Evolutionary conservation across 495 filamentous ascomycete species (phyloP).

Genomic region (Halenospora varia): DNA sequence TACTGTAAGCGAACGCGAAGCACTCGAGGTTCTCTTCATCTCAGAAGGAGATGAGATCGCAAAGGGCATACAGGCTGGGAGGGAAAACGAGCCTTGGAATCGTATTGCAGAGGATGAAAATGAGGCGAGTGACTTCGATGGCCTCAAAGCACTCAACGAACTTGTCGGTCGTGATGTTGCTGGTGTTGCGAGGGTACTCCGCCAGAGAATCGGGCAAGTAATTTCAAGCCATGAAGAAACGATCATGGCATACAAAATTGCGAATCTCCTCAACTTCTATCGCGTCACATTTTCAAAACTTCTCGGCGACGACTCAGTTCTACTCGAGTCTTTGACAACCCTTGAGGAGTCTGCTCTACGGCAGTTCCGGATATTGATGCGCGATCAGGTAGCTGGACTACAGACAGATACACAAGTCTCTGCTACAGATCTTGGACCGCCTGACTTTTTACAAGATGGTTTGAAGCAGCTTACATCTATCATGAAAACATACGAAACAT

Average conservation of each 20-base stretch:
- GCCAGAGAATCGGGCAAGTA: conserved; percentile 83
- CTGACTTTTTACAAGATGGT: conserved; percentile 79
- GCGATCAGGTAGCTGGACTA: conserved; percentile 69
- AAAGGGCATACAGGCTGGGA: conserved; percentile 76
- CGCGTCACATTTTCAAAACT: conserved; percentile 76
- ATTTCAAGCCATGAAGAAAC: conserved; percentile 90
- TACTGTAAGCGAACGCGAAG: conserved; percentile 88
- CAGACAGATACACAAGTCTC: conserved; percentile 64
- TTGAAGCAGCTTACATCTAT: conserved; percentile 67
- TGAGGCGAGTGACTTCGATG: conserved; percentile 62
- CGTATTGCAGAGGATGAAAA: conserved; percentile 53
- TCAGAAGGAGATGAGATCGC: conserved; percentile 89
- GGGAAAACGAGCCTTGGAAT: conserved; percentile 86
- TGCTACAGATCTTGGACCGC: conserved; percentile 68
- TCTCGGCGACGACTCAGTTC: conserved; percentile 61
- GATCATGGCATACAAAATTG: conserved; percentile 81
- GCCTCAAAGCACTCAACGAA: conserved; percentile 77
- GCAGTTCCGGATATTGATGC: conserved; percentile 77
- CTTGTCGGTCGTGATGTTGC: conserved; percentile 83
- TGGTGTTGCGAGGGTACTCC: conserved; percentile 70
- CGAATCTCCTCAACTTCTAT: conserved; percentile 88
- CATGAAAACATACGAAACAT: conserved; percentile 83
- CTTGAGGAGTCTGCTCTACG: conserved; percentile 75
- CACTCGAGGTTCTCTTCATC: conserved; percentile 86
- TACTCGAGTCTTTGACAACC: conserved; percentile 61